Evolutionary conservation across 257 asterid genomes (phyloP), one percentile per base, ranked within the genome.

Genomic region (Petunia axillaris): DNA sequence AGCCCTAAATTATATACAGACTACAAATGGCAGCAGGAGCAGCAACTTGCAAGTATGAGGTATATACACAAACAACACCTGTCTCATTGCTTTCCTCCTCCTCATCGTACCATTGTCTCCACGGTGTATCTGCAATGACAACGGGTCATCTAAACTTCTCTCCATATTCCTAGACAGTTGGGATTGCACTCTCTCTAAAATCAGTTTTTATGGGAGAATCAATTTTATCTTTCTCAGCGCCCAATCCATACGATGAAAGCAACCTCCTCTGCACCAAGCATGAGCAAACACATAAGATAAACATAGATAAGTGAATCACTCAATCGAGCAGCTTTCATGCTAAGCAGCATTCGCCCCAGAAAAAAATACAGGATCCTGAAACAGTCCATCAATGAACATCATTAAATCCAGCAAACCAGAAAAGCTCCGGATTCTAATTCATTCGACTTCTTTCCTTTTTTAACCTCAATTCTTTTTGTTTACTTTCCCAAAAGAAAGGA

Each of bases 181-280:
- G 16, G 71, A 81, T 81, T 53, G 82, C 79, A 46, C 77, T 81
- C 53, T 83, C 84, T 58, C 82, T 64, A 44, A 48, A 46, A 46
- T 43, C 75, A 75, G 38, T 52, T 10, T 75, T 52, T 16, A 43
- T 38, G 5, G 80, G 76, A 52, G 66, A 44, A 57, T 40, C 80
- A 13, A 48, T 75, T 25, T 78, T 74, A 36, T 82, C 81, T 43
- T 79, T 84, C 52, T 71, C 85, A 38, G 63, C 64, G 8, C 87
- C 85, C 40, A 9, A 67, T 7, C 83, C 65, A 53, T 86, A 75
- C 4, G 91, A 84, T 64, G 90, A 84, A 3, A 91, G 64, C 84
- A 91, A 57, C 83, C 81, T 91, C 89, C 89, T 91, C 96, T 93
- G 93, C 59, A 83, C 70, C 79, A 80, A 87, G 71, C 81, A 81